Base-by-base conservation (phyloP, 805 yeast genomes). In the Candida krabiensis region DNA sequence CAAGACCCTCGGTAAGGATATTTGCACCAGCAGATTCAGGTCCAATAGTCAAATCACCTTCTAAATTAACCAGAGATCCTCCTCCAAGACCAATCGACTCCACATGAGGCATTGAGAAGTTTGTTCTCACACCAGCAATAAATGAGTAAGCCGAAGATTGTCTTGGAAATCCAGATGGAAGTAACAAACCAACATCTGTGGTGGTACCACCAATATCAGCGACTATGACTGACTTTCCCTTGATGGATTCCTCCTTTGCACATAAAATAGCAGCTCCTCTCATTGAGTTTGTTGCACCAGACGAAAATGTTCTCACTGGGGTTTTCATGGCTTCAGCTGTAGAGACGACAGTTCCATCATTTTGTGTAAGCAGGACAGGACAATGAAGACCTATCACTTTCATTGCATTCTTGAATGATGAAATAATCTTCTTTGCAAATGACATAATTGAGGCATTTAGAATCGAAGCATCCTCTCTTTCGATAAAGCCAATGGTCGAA, bases 151-250 rank as follows among this genome's bases (percentile, higher is more conserved):
- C 58, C 1, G 75, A 61, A 4, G 71, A 56, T 40, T 70, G 74
- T 26, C 73, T 52, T 6, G 76, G 77, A 50, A 70, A 71, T 1
- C 76, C 76, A 21, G 64, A 46, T 6, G 71, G 66, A 9, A 71
- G 50, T 25, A 71, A 45, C 30, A 69, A 41, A 12, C 77, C 76
- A 17, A 69, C 71, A 49, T 71, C 76, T 4, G 75, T 55, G 5
- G 77, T 71, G 9, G 77, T 71, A 8, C 76, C 77, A 15, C 77
- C 77, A 28, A 71, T 63, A 50, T 71, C 77, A 23, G 64, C 65
- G 12, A 71, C 73, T 32, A 69, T 41, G 13, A 60, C 58, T 18
- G 53, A 39, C 5, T 75, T 71, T 5, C 54, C 45, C 0, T 50
- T 52, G 21, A 47, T 33, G 35, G 57, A 21, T 43, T 70, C 64